phyloP scores from a whole-genome alignment of 768 basidiomycete species.

The Mrakia gelida region DNA sequence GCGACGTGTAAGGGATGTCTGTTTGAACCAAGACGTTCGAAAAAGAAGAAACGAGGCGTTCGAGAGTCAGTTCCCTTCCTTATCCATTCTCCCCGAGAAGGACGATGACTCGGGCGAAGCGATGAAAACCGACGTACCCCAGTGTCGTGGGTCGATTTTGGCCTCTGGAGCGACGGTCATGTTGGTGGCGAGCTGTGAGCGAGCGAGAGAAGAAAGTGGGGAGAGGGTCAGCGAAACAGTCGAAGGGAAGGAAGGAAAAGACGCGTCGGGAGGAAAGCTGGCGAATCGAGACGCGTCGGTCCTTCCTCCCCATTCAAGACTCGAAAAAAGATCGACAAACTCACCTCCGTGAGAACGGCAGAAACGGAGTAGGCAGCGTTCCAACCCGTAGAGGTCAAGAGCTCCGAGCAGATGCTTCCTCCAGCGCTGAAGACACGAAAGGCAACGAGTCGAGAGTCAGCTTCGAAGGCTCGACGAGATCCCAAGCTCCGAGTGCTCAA shows the following conservation, averaged over 20 bases:
- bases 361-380: neutral
- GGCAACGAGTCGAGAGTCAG: neutral
- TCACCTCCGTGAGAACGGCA: neutral
- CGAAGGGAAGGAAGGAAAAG: neutral
- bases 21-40: neutral
- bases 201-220: neutral
- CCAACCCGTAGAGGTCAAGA: neutral
- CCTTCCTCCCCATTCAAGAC: too few relatives aligned
- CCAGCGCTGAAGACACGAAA: neutral
- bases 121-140: constrained; percentile 3
- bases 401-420: neutral
- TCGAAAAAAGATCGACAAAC: neutral
- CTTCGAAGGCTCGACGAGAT: neutral
- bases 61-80: neutral
- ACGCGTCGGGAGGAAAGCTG: too few relatives aligned
- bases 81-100: neutral
- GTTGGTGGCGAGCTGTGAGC: constrained; percentile 3
- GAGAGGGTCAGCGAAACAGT: neutral
- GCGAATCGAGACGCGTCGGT: neutral
- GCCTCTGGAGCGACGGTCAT: neutral
- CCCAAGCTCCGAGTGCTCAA: too few relatives aligned
- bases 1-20: neutral
- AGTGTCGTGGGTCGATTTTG: neutral
- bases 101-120: neutral
- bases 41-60: neutral